Conservation (phyloP, 257 asterid genomes). For the Catharanthus roseus region DNA sequence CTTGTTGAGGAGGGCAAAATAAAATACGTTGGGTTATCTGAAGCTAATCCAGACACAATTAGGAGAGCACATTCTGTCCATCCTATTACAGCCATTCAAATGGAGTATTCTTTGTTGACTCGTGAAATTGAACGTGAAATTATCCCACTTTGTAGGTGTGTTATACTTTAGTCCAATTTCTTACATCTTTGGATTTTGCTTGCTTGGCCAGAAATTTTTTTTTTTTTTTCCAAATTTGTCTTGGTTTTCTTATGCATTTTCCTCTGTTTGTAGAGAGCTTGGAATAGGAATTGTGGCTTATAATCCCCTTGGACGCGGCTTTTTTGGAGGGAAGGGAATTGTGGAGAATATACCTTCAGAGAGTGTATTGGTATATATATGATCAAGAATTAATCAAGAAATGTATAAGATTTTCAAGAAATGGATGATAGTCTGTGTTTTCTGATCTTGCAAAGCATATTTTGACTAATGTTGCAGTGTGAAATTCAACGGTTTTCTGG, state of each 20-base stretch:
- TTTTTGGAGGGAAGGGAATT: constrained; percentile 50
- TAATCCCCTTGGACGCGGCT: constrained; percentile 53
- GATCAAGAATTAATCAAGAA: background rate
- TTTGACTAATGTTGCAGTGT: constrained; percentile 15
- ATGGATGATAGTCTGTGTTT: background rate
- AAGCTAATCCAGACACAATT: constrained; percentile 48
- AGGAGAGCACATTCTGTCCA: constrained; percentile 56
- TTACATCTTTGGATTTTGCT: too few species aligned
- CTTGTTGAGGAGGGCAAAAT: constrained; percentile 55
- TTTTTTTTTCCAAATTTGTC: background rate
- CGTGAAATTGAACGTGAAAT: constrained; percentile 49
- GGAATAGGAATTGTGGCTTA: constrained; percentile 49
- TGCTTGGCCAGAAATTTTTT: background rate
- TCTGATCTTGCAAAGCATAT: background rate
- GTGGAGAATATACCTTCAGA: constrained; percentile 33
- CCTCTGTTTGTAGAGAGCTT: constrained; percentile 30
- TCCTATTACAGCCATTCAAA: constrained; percentile 49
- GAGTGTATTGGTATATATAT: constrained; percentile 38
- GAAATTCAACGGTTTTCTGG: constrained; percentile 35
- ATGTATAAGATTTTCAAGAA: background rate
- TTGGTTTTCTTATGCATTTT: too few species aligned
- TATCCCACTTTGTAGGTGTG: constrained; percentile 51
- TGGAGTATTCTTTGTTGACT: constrained; percentile 59
- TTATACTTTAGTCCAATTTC: background rate
- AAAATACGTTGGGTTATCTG: constrained; percentile 49